These are phyloP conservation scores for Starmerella sirachaensis DNA, from an alignment of 805 yeast genomes.

Conservation along the genomic window DNA sequence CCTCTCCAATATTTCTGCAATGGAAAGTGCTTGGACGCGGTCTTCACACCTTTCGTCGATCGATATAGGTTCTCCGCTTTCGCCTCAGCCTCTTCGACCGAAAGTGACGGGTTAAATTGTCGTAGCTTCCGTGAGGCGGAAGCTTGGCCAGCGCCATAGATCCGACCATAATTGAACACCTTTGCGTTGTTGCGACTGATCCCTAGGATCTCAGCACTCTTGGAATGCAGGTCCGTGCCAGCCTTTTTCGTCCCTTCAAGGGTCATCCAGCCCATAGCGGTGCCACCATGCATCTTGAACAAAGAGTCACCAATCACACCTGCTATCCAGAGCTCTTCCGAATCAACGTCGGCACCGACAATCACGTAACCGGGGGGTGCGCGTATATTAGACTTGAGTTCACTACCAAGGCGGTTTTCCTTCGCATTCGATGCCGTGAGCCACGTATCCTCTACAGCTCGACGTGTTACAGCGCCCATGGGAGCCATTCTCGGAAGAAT, in stretches of 20 bases:
- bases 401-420: slow-evolving; percentile 75
- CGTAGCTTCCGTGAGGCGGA: slow-evolving; percentile 77
- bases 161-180: slow-evolving; percentile 90
- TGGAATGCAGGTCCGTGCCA: slow-evolving; percentile 90
- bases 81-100: slow-evolving; percentile 52
- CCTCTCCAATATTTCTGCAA: slow-evolving; percentile 38
- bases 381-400: slow-evolving; percentile 68
- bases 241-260: slow-evolving; percentile 85
- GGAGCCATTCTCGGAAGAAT: slow-evolving; percentile 75
- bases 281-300: slow-evolving; percentile 83
- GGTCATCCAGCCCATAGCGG: slow-evolving; percentile 99
- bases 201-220: slow-evolving; percentile 80
- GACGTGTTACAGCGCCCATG: slow-evolving; percentile 93
- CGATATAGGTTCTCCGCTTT: slow-evolving; percentile 59
- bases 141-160: slow-evolving; percentile 92
- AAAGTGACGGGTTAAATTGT: slow-evolving; percentile 62
- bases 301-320: slow-evolving; percentile 86
- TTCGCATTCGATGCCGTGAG: slow-evolving; percentile 94
- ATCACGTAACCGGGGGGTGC: slow-evolving; percentile 86
- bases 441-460: slow-evolving; percentile 98
- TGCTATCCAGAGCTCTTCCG: slow-evolving; percentile 97
- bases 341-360: slow-evolving; percentile 98
- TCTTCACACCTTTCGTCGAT: slow-evolving; percentile 64
- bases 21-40: slow-evolving; percentile 26
- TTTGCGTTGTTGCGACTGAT: slow-evolving; percentile 88